A percentile compares a stretch with the other conserved stretches of the same genome.
phyloP scores from a whole-genome alignment of 352 stramenopile genomes.

The Ochromonadaceae sp. region DNA sequence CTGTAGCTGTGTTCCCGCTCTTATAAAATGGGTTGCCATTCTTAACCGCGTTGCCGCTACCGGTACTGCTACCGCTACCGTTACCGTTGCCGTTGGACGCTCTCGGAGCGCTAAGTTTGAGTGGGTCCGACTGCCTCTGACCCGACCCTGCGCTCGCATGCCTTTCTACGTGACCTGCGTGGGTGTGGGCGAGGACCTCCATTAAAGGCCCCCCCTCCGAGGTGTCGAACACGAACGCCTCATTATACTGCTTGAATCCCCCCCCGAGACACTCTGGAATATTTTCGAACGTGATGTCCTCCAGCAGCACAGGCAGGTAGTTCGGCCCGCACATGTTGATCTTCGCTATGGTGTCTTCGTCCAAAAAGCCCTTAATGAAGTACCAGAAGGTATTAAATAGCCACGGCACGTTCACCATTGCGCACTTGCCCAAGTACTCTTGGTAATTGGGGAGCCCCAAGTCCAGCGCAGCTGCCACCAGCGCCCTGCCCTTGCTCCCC shows the following conservation, averaged over 20 bases:
- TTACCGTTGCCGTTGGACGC: too few species aligned
- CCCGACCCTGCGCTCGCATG: too few species aligned
- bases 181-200: too few species aligned
- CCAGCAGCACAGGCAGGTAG: neutral
- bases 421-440: neutral
- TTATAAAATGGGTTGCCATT: too few species aligned
- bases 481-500: neutral
- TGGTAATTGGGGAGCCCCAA: neutral
- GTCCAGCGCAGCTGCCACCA: neutral
- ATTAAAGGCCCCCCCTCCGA: neutral
- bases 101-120: too few species aligned
- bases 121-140: too few species aligned
- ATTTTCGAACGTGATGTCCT: neutral
- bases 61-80: too few species aligned
- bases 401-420: conserved; percentile 10
- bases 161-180: too few species aligned
- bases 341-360: neutral
- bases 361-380: neutral
- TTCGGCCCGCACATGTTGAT: neutral
- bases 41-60: too few species aligned
- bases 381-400: conserved; percentile 13
- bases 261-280: neutral
- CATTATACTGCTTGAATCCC: neutral
- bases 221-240: neutral
- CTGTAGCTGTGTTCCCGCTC: too few species aligned